These are phyloP conservation scores for Pneumocystis sp. DNA, from an alignment of 1,139 yeast species.

Conservation along the genomic window DNA sequence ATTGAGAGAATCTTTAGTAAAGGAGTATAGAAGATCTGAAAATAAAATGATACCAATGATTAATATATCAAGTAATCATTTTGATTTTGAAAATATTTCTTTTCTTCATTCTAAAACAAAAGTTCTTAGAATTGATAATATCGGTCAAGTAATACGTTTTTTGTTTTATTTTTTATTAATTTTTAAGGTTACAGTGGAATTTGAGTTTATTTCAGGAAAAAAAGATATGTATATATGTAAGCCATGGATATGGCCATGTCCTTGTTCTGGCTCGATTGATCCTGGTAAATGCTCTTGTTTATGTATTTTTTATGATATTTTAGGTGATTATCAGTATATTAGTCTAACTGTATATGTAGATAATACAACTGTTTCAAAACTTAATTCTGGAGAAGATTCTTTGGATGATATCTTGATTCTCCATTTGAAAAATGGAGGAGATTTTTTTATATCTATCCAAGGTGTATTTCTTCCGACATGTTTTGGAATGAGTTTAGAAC, in stretches of 20 bases:
- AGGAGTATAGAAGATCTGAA: constrained; percentile 7
- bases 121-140: not conserved
- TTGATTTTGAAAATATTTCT: not conserved
- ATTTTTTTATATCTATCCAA: constrained; percentile 4
- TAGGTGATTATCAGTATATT: not conserved
- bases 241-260: constrained; percentile 1
- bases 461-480: constrained; percentile 8
- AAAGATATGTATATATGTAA: not conserved
- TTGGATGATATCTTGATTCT: constrained; percentile 8
- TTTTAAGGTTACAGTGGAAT: not conserved
- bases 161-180: not conserved
- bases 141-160: not conserved
- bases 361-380: not conserved
- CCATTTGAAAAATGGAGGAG: constrained; percentile 8
- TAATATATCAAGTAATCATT: not conserved
- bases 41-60: constrained; percentile 8
- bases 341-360: not conserved
- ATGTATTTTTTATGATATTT: not conserved
- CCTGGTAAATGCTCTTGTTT: not conserved
- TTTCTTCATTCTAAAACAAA: not conserved
- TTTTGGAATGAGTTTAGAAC: constrained; percentile 6
- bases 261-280: not conserved
- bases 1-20: constrained; percentile 1
- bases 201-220: not conserved
- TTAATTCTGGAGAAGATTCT: constrained; percentile 4